Evolutionary conservation across 805 yeast genomes (phyloP).

Genomic region (Metschnikowia continentalis): DNA sequence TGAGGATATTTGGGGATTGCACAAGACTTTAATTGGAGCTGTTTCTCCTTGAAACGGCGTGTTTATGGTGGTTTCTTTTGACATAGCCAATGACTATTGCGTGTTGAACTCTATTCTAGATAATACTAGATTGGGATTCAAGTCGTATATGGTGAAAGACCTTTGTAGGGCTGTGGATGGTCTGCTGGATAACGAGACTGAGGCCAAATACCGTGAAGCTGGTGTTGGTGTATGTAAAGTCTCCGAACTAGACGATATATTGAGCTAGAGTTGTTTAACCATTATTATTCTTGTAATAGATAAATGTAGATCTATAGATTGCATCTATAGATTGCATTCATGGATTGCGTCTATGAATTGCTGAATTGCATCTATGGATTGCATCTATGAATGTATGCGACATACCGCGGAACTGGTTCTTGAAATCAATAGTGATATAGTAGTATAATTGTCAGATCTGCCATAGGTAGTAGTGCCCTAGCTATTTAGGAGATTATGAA

Average conservation of each 20-base stretch:
- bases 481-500: too few relatives aligned
- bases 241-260: not conserved
- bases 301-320: too few relatives aligned
- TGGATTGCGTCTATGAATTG: too few relatives aligned
- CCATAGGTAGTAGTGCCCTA: too few relatives aligned
- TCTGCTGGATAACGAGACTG: constrained; percentile 34
- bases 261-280: not conserved
- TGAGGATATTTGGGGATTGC: constrained; percentile 69
- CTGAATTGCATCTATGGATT: too few relatives aligned
- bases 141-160: constrained; percentile 56
- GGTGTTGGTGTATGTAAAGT: constrained; percentile 27
- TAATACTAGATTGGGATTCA: constrained; percentile 55
- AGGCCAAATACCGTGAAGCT: constrained; percentile 25
- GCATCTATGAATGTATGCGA: constrained; percentile 20
- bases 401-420: constrained; percentile 83
- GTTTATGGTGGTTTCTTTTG: constrained; percentile 60
- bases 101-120: constrained; percentile 76
- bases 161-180: constrained; percentile 55
- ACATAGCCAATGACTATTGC: constrained; percentile 84
- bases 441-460: too few relatives aligned
- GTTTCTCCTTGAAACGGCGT: constrained; percentile 32
- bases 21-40: constrained; percentile 60
- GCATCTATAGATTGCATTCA: too few relatives aligned
- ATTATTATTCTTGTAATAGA: not conserved
- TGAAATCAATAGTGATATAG: constrained; percentile 50